Evolutionary conservation across 345 rosid species (phyloP).

Genomic region (Corymbia maculata): DNA sequence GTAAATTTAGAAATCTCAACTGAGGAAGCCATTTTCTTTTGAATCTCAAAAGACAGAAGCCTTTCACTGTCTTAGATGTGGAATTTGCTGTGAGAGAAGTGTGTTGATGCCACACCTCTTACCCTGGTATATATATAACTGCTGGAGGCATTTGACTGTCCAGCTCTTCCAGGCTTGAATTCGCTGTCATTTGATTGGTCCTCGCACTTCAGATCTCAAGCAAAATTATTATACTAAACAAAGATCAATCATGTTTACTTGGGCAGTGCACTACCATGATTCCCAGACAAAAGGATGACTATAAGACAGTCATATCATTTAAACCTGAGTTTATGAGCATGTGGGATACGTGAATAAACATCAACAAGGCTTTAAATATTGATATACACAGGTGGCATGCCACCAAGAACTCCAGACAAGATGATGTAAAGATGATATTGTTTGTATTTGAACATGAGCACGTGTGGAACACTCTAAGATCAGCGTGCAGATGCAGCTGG

Average conservation of each 20-base stretch:
- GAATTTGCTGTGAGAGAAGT: neutral
- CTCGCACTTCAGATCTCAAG: neutral
- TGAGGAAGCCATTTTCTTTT: neutral
- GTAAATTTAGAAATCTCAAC: neutral
- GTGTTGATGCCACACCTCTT: neutral
- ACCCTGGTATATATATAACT: neutral
- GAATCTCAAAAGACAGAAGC: neutral
- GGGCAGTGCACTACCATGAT: neutral
- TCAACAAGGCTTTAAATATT: neutral
- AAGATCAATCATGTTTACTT: neutral
- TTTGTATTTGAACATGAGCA: neutral
- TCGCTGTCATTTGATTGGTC: slow-evolving; percentile 1
- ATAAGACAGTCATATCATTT: neutral
- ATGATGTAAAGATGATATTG: neutral
- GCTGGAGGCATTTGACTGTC: neutral
- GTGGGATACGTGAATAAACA: neutral
- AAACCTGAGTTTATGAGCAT: neutral
- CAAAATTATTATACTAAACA: neutral
- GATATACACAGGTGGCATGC: neutral
- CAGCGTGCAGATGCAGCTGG: neutral
- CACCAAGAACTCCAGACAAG: neutral
- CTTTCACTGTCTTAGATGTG: neutral
- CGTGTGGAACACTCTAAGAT: neutral
- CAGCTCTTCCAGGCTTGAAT: neutral
- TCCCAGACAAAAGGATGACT: neutral